Evolutionary conservation across 129 eudicot species (phyloP), one percentile per base, ranked within the genome.

Genomic region (Glebionis coronaria): DNA sequence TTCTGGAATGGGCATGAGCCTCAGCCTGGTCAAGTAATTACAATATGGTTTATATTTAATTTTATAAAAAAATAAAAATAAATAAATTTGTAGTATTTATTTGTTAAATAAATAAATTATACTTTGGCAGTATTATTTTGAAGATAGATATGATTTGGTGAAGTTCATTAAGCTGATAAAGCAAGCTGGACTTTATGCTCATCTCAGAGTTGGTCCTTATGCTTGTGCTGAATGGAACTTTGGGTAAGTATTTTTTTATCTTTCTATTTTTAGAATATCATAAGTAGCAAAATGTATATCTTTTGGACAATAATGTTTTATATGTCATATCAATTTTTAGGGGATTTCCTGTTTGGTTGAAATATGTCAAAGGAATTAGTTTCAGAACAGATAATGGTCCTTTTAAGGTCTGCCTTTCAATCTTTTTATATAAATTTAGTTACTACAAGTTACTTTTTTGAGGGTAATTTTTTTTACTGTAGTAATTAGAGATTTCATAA

Each of bases 1-100:
- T 94, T 94, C 78, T 94, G 99, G 99, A 94, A 94, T 85, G 99
- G 99, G 63, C 99, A 94, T 87, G 99, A 94, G 73, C 99, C 99
- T 42, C 85, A 88, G 71, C 94, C 90, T 63, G 97, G 99, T 65
- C 83, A 90, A 81, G 99, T 94, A 83, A 80, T 47, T 50, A 57
- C 38, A 57, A 4, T 13, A 31, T 27, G 14, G 1, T 44, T 19
- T 72, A 13, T 29, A n/a, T n/a, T n/a, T n/a, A n/a, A n/a, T 49
- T 5, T 10, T 52, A 4, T 13, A 1, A 27, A 45, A 16, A 3
- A 20, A 0, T 9, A 20, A 56, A 0, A 9, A 55, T 57, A 2
- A 4, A 3, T 11, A 25, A 55, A 25, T 9, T 3, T 78, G n/a
- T 59, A 58, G n/a, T 59, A 58, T 56, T 54, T 64, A 38, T 40